phyloP scores from a whole-genome alignment of 2,329 filamentous ascomycete genomes.

The Nothophoma quercina region DNA sequence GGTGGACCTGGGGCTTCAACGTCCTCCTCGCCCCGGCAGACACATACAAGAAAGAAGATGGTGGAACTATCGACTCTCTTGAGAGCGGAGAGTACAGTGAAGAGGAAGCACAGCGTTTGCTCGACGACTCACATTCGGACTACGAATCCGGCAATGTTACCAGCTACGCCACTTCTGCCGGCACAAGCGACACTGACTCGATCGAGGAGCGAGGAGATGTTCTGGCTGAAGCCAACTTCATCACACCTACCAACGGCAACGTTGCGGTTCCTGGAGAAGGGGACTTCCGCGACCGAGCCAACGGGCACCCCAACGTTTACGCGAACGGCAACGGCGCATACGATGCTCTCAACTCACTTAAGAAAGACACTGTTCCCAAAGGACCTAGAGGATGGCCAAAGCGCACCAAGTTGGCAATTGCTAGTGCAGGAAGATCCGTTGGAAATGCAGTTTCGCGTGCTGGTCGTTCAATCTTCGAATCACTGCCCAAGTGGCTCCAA shows the following conservation, averaged over 20 bases:
- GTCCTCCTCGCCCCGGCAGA: constrained; percentile 88
- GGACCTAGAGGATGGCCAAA: constrained; percentile 46
- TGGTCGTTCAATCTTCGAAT: constrained; percentile 53
- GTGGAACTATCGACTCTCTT: constrained; percentile 48
- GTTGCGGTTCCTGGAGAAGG: constrained; percentile 49
- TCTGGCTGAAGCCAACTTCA: constrained; percentile 39
- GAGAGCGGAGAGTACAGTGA: constrained; percentile 64
- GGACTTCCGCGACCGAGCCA: constrained; percentile 49
- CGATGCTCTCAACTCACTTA: constrained; percentile 23
- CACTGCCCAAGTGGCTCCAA: constrained; percentile 63
- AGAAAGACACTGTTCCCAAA: constrained; percentile 35
- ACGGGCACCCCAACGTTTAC: constrained; percentile 47
- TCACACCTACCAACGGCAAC: constrained; percentile 60
- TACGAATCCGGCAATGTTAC: constrained; percentile 57
- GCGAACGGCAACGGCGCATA: constrained; percentile 61
- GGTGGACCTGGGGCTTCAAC: constrained; percentile 99
- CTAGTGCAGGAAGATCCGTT: constrained; percentile 31
- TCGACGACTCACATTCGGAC: constrained; percentile 55
- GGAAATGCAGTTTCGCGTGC: constrained; percentile 39
- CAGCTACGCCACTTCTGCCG: constrained; percentile 48
- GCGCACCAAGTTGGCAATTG: constrained; percentile 33
- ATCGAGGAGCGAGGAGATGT: constrained; percentile 41
- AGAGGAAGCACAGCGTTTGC: constrained; percentile 51
- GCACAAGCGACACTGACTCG: constrained; percentile 40
- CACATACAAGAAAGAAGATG: constrained; percentile 70